A percentile compares a stretch with the other conserved stretches of the same genome.
Evolutionary conservation across 345 rosid genomes (phyloP).

Genomic region (Bretschneidera sinensis): DNA sequence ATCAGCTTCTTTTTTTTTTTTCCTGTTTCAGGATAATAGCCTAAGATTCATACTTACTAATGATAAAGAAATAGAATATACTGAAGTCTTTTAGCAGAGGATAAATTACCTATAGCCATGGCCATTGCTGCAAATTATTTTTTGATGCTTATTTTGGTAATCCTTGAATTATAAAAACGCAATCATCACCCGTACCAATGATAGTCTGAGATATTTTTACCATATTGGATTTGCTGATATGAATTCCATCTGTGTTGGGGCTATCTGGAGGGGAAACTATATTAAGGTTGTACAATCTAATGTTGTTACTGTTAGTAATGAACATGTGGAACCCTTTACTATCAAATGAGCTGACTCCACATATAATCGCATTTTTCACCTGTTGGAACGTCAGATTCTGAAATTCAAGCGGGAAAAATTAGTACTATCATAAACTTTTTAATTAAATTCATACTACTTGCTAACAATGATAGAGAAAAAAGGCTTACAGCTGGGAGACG

Average conservation of each 20-base stretch:
- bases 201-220: conserved; percentile 28
- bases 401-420: background rate
- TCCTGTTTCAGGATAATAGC: too few relatives aligned
- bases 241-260: conserved; percentile 65
- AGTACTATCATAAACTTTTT: background rate
- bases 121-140: conserved; percentile 51
- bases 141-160: conserved; percentile 28
- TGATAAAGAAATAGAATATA: too few relatives aligned
- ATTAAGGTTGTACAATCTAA: conserved; percentile 20
- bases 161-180: conserved; percentile 46
- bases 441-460: background rate
- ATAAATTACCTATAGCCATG: conserved; percentile 55
- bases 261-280: conserved; percentile 40
- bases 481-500: conserved; percentile 21
- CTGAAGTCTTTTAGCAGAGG: too few relatives aligned
- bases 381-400: conserved; percentile 36
- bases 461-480: background rate
- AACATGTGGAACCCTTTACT: conserved; percentile 50
- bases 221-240: conserved; percentile 40
- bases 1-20: too few relatives aligned
- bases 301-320: conserved; percentile 28
- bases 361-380: conserved; percentile 24
- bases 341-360: conserved; percentile 35
- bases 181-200: conserved; percentile 53
- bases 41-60: too few relatives aligned